Base-by-base conservation (phyloP, 2,329 filamentous ascomycete genomes). In the Fonsecaea multimorphosa region DNA sequence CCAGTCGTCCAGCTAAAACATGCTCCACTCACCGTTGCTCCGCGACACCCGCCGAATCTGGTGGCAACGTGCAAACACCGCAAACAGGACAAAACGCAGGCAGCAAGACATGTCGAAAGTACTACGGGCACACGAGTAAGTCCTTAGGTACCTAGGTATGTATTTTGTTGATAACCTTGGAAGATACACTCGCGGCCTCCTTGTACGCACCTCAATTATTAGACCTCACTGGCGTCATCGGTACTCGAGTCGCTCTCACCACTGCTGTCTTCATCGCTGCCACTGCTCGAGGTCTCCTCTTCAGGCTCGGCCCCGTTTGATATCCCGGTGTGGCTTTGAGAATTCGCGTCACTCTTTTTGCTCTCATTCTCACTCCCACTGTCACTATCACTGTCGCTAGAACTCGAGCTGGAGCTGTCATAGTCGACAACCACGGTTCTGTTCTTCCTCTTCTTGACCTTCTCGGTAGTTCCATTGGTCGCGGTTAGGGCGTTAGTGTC, bases 271-370 rank as follows among this genome's bases (percentile, higher is more conserved):
- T 95, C 91, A 73, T 56, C 54, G 34, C 95, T 95, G 11, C 94
- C 98, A 80, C 85, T 94, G 27, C 88, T 88, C 63, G 92, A 97
- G 75, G 86, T 96, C 7, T 79, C 98, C 44, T 84, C 97, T 46
- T 94, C 89, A 72, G 93, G 91, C 32, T 46, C 19, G 6, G n/a
- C 14, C n/a, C 16, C 27, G 16, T 44, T 36, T 40, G 49, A 14
- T 8, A 11, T 19, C n/a, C 46, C 19, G 19, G n/a, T 36, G 29
- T 31, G 4, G 59, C 46, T 38, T 16, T 40, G 24, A 31, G 29
- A 49, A 6, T 49, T 9, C n/a, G 12, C 14, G 38, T 40, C 32
- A 38, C 52, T 54, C 32, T 58, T 38, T 16, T 63, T 61, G 34
- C 38, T 58, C 49, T 55, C 57, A 24, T 22, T 58, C 16, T 69